Conservation (phyloP, 2,329 filamentous ascomycete species). For the Hymenoscyphus fructigenus region DNA sequence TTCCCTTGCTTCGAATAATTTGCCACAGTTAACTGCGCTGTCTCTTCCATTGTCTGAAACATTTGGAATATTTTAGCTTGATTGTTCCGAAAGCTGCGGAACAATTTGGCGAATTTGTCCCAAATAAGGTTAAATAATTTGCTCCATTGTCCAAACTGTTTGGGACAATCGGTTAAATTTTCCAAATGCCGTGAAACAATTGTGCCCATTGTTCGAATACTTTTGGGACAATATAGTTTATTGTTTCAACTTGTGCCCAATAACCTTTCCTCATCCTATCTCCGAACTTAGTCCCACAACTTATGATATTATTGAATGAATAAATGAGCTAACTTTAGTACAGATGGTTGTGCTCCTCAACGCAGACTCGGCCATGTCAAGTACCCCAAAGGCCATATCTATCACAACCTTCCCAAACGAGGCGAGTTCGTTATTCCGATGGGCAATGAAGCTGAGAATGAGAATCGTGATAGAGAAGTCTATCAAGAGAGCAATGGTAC, state of each 20-base stretch:
- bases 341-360: constrained; percentile 2
- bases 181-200: background rate
- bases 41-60: background rate
- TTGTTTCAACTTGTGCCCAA: background rate
- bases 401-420: background rate
- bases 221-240: background rate
- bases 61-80: background rate
- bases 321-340: background rate
- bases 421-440: constrained; percentile 6
- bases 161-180: background rate
- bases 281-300: background rate
- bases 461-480: background rate
- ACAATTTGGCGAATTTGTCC: background rate
- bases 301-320: background rate
- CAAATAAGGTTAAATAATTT: background rate
- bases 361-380: constrained; percentile 10
- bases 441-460: background rate
- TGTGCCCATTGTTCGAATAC: background rate
- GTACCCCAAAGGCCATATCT: constrained; percentile 6
- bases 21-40: background rate
- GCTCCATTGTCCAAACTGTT: background rate
- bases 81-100: background rate
- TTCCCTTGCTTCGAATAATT: background rate
- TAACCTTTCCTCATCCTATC: background rate
- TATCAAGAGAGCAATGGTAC: background rate